A percentile compares a stretch with the other conserved stretches of the same genome.
These are phyloP conservation scores for Anaeramoeba flamelloides DNA, from an alignment of 78 protist species.

Conservation along the genomic window DNA sequence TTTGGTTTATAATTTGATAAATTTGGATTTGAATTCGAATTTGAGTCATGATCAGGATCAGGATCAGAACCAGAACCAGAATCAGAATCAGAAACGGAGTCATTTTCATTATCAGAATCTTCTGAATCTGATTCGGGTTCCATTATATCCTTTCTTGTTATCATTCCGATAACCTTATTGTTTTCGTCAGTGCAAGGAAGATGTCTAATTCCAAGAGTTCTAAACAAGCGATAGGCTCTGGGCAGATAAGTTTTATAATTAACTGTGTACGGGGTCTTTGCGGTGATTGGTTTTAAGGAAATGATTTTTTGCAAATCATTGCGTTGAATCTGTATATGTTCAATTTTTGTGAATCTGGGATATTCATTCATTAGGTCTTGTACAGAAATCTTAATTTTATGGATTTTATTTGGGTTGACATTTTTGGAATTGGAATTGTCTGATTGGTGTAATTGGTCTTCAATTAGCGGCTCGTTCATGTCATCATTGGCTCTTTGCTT, in stretches of 20 bases:
- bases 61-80: too few species aligned
- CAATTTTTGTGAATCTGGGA: slow-evolving; percentile 27
- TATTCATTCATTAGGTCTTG: slow-evolving; percentile 17
- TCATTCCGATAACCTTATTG: slow-evolving; percentile 46
- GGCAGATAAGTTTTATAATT: neutral
- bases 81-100: too few species aligned
- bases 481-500: neutral
- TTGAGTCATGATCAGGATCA: too few species aligned
- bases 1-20: too few species aligned
- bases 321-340: neutral
- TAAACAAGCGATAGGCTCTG: slow-evolving; percentile 37
- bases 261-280: slow-evolving; percentile 19
- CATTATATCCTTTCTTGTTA: slow-evolving; percentile 62
- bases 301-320: neutral
- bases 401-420: neutral
- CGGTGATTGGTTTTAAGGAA: slow-evolving; percentile 22
- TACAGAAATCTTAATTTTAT: neutral
- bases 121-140: too few species aligned
- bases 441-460: too few species aligned
- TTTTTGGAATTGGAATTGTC: neutral
- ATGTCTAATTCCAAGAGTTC: slow-evolving; percentile 64
- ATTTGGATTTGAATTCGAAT: too few species aligned
- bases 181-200: slow-evolving; percentile 36
- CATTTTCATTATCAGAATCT: too few species aligned
- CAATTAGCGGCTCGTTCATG: neutral